phyloP scores from a whole-genome alignment of 225 moss, liverwort and hornwort species.

The Lunularia cruciata region DNA sequence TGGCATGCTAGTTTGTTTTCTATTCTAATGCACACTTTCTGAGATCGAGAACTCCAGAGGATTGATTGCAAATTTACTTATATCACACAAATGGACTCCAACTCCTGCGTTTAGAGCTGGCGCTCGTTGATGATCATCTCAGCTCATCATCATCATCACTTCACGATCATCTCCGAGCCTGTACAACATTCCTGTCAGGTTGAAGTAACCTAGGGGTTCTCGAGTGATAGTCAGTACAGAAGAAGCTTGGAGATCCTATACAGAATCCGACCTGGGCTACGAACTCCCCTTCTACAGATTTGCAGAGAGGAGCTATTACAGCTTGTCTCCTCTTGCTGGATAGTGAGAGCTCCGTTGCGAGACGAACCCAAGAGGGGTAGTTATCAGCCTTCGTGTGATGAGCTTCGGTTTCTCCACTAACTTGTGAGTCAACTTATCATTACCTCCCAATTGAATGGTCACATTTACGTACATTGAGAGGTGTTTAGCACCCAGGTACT shows the following conservation, averaged over 20 bases:
- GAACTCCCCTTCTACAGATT: slow-evolving; percentile 3
- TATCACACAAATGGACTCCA: slow-evolving; percentile 11
- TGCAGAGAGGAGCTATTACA: background rate
- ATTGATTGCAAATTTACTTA: too few species aligned
- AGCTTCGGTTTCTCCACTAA: background rate
- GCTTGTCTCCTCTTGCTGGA: background rate
- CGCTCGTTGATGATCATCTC: background rate
- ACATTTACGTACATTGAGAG: slow-evolving; percentile 6
- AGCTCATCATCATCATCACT: background rate
- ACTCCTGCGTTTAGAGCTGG: slow-evolving; percentile 7
- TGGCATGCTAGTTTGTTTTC: too few species aligned
- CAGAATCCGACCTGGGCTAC: background rate
- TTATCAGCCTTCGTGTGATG: slow-evolving; percentile 12
- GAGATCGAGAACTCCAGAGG: too few species aligned
- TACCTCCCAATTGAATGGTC: background rate
- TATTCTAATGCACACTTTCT: too few species aligned
- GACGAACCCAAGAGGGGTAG: slow-evolving; percentile 14
- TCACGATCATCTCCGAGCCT: background rate
- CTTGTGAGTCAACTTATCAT: background rate
- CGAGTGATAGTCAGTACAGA: background rate
- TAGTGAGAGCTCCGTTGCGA: background rate
- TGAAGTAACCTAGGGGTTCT: background rate
- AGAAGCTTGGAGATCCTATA: background rate
- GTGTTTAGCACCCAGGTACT: background rate
- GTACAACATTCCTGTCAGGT: background rate